Base-by-base conservation (phyloP, 352 stramenopile species). In the Phytophthora sp. region DNA sequence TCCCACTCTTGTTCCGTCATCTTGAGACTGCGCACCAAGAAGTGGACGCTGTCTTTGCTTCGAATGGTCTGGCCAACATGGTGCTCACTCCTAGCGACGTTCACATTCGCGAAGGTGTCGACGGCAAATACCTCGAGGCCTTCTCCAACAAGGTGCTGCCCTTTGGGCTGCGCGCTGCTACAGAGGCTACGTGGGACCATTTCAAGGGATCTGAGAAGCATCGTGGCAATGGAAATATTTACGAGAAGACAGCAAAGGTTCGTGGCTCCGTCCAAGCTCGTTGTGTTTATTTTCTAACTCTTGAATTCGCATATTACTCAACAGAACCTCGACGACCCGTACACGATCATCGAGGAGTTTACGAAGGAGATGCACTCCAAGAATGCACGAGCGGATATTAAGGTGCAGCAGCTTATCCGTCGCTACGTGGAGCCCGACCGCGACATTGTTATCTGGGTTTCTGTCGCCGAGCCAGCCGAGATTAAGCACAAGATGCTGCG, bases 331-430 rank as follows among this genome's bases (percentile, higher is more conserved):
- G 62, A 72, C 18, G 62, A 72, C 27, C 67, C 67, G 50, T 75
- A 85, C 53, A 84, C 76, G 30, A 80, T 89, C 31, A 50, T 86
- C 27, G 80, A 86, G 27, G 77, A 77, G 35, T 79, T 85, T 49
- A 74, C 69, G 18, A 77, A 86, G 29, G 80, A 89, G 63, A 64
- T 85, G 16, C 47, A 73, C 20, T 71, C 65, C n/a, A 84, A 83
- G 46, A 65, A 77, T 29, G 77, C 66, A 8, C 69, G 66, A 6
- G 79, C 81, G 20, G 65, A 85, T 33, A 84, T 90, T 57, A 61
- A 71, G 13, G 69, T 81, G 26, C 69, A 84, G 29, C 79, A 90
- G 44, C 61, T 87, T n/a, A 42, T 88, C 20, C 76, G 78, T 7
- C 75, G 81, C 12, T 84, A 83, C 66, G 65, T 80, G 15, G 77